Base-by-base conservation (phyloP, 2,329 filamentous ascomycete species). In the Cladosporium colombiae region DNA sequence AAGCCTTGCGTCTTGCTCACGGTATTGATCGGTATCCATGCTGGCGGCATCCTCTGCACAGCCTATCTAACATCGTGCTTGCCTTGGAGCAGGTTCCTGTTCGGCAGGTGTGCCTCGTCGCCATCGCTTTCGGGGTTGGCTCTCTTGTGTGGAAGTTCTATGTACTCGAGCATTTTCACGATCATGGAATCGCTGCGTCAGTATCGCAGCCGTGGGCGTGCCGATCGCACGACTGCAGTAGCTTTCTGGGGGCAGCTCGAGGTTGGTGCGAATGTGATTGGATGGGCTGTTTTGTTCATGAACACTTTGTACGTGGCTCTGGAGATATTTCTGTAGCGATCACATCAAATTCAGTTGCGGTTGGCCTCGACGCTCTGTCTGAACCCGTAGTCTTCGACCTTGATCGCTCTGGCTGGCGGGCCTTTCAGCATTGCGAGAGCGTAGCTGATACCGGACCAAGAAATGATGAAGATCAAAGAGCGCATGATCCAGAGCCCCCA, bases 361-460 rank as follows among this genome's bases (percentile, higher is more conserved):
- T 40, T 14, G 23, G 11, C 55, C 55, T 35, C n/a, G 4, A 33
- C 40, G 13, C 14, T 21, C 14, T 18, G 21, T 37, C 56, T 60
- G 23, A 76, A 74, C 11, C 70, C 73, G 69, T 69, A 74, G 25
- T 76, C 74, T 46, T 72, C 66, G 6, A 76, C 65, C 6, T 53
- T 59, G n/a, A 74, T 44, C 46, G 65, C 10, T 60, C 62, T 25
- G 71, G 23, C 18, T 29, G 60, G 60, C 8, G 49, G 60, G 2
- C 69, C 67, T 11, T 66, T 68, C 59, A 65, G 67, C 18, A 31
- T 40, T 5, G 57, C 65, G 8, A 67, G 21, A 5, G 37, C 66
- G 40, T 61, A 61, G 11, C 27, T 29, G 16, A 61, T 61, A 8
- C 58, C 58, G 16, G 58, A 50, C 58, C 40, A 50, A 31, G 29